phyloP scores from a whole-genome alignment of 495 filamentous ascomycete genomes.

The Tuber melanosporum region DNA sequence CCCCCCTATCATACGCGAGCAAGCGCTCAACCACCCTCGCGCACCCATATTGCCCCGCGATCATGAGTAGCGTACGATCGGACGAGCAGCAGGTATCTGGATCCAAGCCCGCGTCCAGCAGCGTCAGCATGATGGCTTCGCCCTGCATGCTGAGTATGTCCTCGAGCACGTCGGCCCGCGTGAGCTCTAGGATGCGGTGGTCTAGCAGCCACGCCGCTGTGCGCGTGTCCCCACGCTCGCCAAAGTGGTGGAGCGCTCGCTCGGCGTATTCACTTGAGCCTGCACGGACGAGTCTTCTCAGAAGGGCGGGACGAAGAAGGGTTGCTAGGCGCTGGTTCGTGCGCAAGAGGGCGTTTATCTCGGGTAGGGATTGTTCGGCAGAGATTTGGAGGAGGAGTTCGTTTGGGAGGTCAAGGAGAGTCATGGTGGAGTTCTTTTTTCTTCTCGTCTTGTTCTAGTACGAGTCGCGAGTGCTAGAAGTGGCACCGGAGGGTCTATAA shows the following conservation, averaged over 20 bases:
- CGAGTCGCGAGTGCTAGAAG: background rate
- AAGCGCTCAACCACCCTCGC: background rate
- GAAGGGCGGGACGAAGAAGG: background rate
- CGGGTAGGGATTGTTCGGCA: background rate
- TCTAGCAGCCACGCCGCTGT: background rate
- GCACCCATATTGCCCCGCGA: background rate
- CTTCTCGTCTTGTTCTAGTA: background rate
- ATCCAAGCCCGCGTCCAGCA: background rate
- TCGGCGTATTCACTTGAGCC: background rate
- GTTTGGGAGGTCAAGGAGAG: background rate
- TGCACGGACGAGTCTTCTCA: background rate
- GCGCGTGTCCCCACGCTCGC: background rate
- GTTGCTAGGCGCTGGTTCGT: background rate
- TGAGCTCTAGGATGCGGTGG: background rate
- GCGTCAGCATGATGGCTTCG: background rate
- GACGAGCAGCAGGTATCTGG: background rate
- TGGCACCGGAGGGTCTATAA: background rate
- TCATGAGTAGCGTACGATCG: background rate
- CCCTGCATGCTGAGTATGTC: background rate
- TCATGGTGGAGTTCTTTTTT: background rate
- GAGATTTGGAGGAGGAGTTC: slow-evolving; percentile 3
- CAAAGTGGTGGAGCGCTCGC: background rate
- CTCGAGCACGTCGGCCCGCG: background rate
- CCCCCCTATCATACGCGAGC: background rate
- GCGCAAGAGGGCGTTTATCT: background rate